Percentiles rank a stretch among this genome's conserved stretches.
Evolutionary conservation across 257 asterid genomes (phyloP).

Genomic region (Forsythia suspensa): DNA sequence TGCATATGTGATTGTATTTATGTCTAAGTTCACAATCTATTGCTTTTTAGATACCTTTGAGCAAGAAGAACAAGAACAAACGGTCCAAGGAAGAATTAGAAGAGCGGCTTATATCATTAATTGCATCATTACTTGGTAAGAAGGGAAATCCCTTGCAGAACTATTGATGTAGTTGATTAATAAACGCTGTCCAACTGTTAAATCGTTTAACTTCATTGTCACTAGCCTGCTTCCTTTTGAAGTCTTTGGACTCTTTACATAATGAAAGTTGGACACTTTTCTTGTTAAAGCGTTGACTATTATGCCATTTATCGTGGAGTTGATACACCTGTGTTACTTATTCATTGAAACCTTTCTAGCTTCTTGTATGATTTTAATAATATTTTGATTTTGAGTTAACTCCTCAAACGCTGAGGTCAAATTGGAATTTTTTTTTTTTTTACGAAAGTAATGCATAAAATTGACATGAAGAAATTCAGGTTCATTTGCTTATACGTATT

Average conservation of each 20-base stretch:
- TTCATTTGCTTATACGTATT: neutral
- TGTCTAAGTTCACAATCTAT: conserved; percentile 14
- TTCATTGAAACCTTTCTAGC: neutral
- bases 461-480: conserved; percentile 5
- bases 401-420: conserved; percentile 3
- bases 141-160: conserved; percentile 30
- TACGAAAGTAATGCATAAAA: neutral
- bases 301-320: conserved; percentile 9
- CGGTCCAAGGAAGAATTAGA: conserved; percentile 78
- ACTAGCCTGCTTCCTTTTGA: neutral
- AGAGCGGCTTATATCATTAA: conserved; percentile 87
- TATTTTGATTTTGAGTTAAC: conserved; percentile 3
- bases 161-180: neutral
- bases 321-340: neutral
- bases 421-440: neutral
- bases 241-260: neutral
- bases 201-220: neutral
- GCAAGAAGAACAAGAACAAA: conserved; percentile 88
- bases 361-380: neutral
- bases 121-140: conserved; percentile 97
- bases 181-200: neutral
- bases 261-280: neutral
- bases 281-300: neutral
- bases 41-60: conserved; percentile 70
- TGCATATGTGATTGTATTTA: neutral